Evolutionary conservation across 257 asterid genomes (phyloP).

Genomic region (Eustoma russellianum): DNA sequence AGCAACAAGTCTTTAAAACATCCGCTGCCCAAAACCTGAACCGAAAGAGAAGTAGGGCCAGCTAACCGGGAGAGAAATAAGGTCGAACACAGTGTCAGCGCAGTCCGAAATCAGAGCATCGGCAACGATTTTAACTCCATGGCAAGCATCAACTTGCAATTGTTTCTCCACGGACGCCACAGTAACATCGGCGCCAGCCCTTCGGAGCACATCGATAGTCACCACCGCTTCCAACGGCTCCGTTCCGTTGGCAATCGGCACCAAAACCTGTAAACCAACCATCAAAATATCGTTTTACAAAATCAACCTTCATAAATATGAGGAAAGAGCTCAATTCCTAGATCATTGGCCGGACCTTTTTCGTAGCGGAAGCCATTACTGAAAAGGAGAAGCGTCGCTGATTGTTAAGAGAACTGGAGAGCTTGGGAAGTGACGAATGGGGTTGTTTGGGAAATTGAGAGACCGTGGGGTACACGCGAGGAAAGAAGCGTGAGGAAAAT

Average conservation of each 20-base stretch:
- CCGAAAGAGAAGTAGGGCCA: too few relatives aligned
- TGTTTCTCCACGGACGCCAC: conserved; percentile 88
- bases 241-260: conserved; percentile 91
- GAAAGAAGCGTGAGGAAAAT: conserved; percentile 32
- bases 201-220: conserved; percentile 62
- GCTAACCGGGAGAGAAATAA: conserved; percentile 74
- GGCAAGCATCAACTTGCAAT: conserved; percentile 58
- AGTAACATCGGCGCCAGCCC: conserved; percentile 97
- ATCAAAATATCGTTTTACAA: neutral
- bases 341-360: conserved; percentile 5
- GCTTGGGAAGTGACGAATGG: conserved; percentile 4
- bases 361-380: conserved; percentile 68
- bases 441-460: conserved; percentile 11
- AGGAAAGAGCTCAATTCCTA: neutral
- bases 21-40: too few relatives aligned
- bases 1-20: too few relatives aligned
- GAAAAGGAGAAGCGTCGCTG: conserved; percentile 27
- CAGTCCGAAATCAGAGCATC: conserved; percentile 83
- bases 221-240: conserved; percentile 96
- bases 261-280: conserved; percentile 56
- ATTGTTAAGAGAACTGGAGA: conserved; percentile 16
- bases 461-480: conserved; percentile 18
- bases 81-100: conserved; percentile 52
- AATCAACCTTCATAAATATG: neutral
- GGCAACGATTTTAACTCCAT: conserved; percentile 71